phyloP scores from a whole-genome alignment of 31 red algal genomes.

The Asparagopsis taxiformis region DNA sequence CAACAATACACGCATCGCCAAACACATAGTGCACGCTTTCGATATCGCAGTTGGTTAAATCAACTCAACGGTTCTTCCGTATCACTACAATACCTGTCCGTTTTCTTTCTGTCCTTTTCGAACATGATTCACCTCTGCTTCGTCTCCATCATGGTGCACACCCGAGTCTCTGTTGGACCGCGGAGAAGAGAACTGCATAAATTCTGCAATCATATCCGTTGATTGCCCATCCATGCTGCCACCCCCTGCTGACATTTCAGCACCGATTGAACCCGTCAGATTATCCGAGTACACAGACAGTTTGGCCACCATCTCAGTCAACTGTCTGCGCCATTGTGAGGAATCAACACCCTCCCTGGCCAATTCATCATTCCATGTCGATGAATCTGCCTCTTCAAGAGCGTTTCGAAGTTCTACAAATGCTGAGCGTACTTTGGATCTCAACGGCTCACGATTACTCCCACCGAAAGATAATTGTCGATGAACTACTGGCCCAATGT shows the following conservation, averaged over 20 bases:
- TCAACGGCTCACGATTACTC: not conserved
- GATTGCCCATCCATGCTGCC: not conserved
- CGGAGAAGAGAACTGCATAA: not conserved
- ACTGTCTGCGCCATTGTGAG: constrained; percentile 5
- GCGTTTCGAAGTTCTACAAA: constrained; percentile 15
- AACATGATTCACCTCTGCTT: no score
- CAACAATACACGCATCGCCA: no score
- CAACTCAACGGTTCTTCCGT: no score
- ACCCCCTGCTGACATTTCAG: not conserved
- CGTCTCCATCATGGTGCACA: no score
- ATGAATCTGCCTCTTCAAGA: constrained; percentile 12
- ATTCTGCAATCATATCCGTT: not conserved
- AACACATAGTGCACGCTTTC: no score
- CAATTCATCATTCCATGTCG: not conserved
- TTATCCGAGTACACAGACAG: constrained; percentile 12
- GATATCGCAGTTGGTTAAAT: no score
- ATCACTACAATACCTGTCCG: no score
- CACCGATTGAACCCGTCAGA: constrained; percentile 1
- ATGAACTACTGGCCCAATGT: not conserved
- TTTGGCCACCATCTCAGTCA: constrained; percentile 13
- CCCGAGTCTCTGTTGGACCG: not conserved
- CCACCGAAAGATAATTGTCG: not conserved
- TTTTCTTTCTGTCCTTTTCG: no score
- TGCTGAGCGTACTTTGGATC: constrained; percentile 8
- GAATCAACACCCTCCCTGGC: not conserved